These are phyloP conservation scores for Artemisia tridentata DNA, from an alignment of 129 eudicot species.

Conservation along the genomic window DNA sequence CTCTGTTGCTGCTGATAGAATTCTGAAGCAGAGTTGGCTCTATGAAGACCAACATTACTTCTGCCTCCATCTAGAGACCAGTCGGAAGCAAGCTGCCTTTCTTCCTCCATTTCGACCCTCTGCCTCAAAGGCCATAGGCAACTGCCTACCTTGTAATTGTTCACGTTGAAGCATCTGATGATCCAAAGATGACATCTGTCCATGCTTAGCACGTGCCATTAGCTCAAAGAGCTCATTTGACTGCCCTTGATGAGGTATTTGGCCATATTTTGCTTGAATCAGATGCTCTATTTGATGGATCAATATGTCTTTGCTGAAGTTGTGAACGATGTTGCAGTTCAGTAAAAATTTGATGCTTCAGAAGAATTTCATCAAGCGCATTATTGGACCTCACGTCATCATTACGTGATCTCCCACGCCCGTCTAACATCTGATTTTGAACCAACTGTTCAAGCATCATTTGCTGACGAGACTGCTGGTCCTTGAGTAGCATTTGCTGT, in stretches of 20 bases:
- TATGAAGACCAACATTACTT: conserved; percentile 26
- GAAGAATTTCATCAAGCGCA: conserved; percentile 56
- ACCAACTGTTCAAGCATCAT: conserved; percentile 68
- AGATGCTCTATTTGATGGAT: too few relatives aligned
- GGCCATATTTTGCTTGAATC: conserved; percentile 66
- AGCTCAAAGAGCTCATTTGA: conserved; percentile 61
- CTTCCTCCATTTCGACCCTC: conserved; percentile 76
- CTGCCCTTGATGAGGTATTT: conserved; percentile 44
- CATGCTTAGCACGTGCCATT: conserved; percentile 63
- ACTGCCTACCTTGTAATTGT: conserved; percentile 58
- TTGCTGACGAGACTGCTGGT: conserved; percentile 64
- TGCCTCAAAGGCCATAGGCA: conserved; percentile 68
- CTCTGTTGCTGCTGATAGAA: conserved; percentile 59
- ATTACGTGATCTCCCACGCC: conserved; percentile 45
- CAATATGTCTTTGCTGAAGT: conserved; percentile 53
- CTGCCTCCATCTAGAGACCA: conserved; percentile 29
- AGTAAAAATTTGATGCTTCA: conserved; percentile 65
- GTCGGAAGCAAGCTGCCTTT: conserved; percentile 48
- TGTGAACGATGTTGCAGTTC: conserved; percentile 66
- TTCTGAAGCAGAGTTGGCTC: conserved; percentile 47
- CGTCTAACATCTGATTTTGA: conserved; percentile 66
- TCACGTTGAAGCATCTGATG: conserved; percentile 74
- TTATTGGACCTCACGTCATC: conserved; percentile 54
- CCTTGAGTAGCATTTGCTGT: too few relatives aligned
- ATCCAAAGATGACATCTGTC: conserved; percentile 63